Evolutionary conservation across 2,329 filamentous ascomycete species (phyloP).

Genomic region (Pezicula neosporulosa): DNA sequence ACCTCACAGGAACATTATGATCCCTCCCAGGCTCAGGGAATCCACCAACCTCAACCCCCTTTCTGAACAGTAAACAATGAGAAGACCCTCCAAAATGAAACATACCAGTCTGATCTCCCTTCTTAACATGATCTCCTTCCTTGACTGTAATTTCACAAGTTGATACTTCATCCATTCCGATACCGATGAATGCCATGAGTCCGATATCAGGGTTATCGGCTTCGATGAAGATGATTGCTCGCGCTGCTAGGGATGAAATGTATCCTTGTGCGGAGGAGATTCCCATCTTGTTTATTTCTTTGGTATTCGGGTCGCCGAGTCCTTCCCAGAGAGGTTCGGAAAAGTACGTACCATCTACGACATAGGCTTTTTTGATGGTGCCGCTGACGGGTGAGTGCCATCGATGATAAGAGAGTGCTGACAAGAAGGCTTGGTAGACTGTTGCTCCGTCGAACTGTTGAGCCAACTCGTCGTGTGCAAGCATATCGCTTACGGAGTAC

Average conservation of each 20-base stretch:
- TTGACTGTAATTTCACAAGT: constrained; percentile 69
- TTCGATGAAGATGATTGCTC: constrained; percentile 68
- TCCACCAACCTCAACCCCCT: constrained; percentile 31
- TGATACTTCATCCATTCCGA: constrained; percentile 76
- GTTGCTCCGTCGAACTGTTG: constrained; percentile 58
- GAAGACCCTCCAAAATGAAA: constrained; percentile 77
- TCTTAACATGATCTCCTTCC: constrained; percentile 61
- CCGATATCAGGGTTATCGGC: constrained; percentile 66
- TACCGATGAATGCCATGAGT: constrained; percentile 64
- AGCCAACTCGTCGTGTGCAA: constrained; percentile 51
- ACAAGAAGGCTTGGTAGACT: constrained; percentile 69
- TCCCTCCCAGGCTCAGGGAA: neutral
- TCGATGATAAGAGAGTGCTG: constrained; percentile 64
- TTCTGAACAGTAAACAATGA: constrained; percentile 65
- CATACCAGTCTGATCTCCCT: constrained; percentile 73
- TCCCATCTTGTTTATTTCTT: constrained; percentile 34
- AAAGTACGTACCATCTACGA: constrained; percentile 65
- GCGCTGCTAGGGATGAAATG: constrained; percentile 62
- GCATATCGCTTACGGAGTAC: constrained; percentile 63
- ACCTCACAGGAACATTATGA: neutral
- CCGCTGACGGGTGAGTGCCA: constrained; percentile 70
- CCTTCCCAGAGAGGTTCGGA: constrained; percentile 48
- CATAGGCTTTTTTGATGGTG: constrained; percentile 51
- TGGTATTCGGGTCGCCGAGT: constrained; percentile 13
- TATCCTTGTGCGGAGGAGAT: constrained; percentile 59